These are phyloP conservation scores for Clausena lansium DNA, from an alignment of 345 rosid genomes.

Conservation along the genomic window DNA sequence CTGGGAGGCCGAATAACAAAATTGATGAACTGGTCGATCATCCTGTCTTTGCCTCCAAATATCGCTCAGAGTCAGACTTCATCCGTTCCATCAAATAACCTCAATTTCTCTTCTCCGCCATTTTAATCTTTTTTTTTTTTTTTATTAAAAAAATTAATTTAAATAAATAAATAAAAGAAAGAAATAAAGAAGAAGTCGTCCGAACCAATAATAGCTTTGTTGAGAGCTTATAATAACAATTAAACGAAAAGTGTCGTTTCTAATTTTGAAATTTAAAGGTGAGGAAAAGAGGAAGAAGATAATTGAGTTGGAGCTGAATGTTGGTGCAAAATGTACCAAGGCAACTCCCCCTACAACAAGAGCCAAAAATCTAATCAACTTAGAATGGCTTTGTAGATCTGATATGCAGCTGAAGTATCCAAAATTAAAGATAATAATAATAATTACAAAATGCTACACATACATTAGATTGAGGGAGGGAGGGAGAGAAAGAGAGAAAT, in stretches of 20 bases:
- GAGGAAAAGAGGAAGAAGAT: background rate
- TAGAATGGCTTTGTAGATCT: slow-evolving; percentile 4
- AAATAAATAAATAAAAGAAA: too few species aligned
- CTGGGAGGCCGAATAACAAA: slow-evolving; percentile 99
- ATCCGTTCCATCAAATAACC: slow-evolving; percentile 11
- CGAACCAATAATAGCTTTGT: background rate
- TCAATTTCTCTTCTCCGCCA: slow-evolving; percentile 20
- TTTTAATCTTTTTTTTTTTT: background rate
- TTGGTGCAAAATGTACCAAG: background rate
- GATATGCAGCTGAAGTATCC: background rate
- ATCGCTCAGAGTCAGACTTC: slow-evolving; percentile 15
- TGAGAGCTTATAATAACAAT: background rate
- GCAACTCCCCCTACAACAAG: slow-evolving; percentile 10
- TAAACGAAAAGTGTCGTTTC: background rate
- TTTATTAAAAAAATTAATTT: background rate
- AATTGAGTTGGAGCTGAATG: slow-evolving; percentile 3
- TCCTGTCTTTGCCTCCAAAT: slow-evolving; percentile 20
- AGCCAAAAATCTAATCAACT: background rate
- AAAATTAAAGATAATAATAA: background rate
- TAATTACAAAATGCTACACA: background rate
- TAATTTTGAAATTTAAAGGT: background rate
- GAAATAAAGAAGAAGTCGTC: background rate
- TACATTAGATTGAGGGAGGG: background rate
- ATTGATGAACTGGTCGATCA: slow-evolving; percentile 98
- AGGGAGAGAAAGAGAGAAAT: background rate